Evolutionary conservation across 1,139 yeast species (phyloP), one percentile per base, ranked within the genome.

Genomic region (Suhomyces atakaporum): DNA sequence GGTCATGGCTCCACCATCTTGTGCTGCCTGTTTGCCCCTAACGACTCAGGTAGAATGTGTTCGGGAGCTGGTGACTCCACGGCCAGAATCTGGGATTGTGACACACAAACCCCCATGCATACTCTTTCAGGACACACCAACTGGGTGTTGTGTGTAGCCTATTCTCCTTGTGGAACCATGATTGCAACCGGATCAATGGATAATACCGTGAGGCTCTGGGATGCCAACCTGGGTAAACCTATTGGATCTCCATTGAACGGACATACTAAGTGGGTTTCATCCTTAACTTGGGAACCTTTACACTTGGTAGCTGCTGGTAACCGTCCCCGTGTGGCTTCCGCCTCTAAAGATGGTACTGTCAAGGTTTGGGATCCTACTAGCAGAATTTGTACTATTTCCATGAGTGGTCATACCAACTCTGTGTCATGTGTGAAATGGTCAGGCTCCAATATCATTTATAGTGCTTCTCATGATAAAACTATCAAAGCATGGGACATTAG

Each of bases 161-260:
- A 95, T 81, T 84, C 95, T 13, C 97, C 98, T 3, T 88, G 88
- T 61, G 98, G 96, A 13, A 80, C 80, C 43, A 72, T 82, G 58
- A 79, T 92, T 35, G 99, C 98, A 8, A 92, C 98, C 0, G 98
- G 98, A 0, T 84, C 96, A 16, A 89, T 88, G 96, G 98, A 92
- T 59, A 81, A 77, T 53, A 86, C 96, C 2, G 73, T 92, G 16
- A 72, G 96, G 49, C 61, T 92, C 29, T 94, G 98, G 53, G 90
- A 86, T 45, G 75, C 89, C 4, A 67, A 66, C 21, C 76, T 81
- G 23, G 98, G 98, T 7, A 75, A 77, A 44, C 77, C 84, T 8
- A 43, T 85, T 15, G 97, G 97, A 8, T 74, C 74, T 38, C 77
- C 95, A 0, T 62, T 90, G 45, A 59, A 66, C 26, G 97, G 98